Percentiles rank a stretch among this genome's conserved stretches.
Evolutionary conservation across 2,329 filamentous ascomycete genomes (phyloP).

Genomic region (Helminthosporium solani): DNA sequence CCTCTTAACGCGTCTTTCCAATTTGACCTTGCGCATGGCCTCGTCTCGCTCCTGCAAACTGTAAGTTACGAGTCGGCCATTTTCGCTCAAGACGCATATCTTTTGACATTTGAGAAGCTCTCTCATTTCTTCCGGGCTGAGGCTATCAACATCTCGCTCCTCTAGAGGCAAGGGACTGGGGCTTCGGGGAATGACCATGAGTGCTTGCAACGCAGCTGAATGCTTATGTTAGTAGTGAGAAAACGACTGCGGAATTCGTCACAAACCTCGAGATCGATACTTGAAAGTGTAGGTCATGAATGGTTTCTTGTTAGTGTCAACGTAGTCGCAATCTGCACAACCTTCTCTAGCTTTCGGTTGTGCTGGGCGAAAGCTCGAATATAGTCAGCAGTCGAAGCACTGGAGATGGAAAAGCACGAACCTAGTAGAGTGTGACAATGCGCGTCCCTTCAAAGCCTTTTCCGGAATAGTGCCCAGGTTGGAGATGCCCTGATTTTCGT

Average conservation of each 20-base stretch:
- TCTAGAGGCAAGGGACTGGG: constrained; percentile 26
- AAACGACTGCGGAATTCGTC: not conserved
- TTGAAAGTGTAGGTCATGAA: constrained; percentile 22
- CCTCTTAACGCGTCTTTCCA: constrained; percentile 1
- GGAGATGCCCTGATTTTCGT: no score
- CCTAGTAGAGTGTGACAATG: constrained; percentile 17
- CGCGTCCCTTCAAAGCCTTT: constrained; percentile 22
- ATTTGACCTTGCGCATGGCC: constrained; percentile 5
- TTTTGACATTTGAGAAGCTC: constrained; percentile 18
- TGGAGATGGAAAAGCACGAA: not conserved
- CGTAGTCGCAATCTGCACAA: not conserved
- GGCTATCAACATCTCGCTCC: constrained; percentile 13
- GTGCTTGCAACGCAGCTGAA: constrained; percentile 29
- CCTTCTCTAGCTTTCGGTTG: not conserved
- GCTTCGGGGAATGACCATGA: constrained; percentile 33
- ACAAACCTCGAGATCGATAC: constrained; percentile 21
- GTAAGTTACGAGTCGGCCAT: not conserved
- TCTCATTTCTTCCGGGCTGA: constrained; percentile 15
- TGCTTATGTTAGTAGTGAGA: not conserved
- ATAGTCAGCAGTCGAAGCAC: no score
- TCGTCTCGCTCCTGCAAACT: constrained; percentile 1
- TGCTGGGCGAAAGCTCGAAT: no score
- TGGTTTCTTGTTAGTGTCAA: constrained; percentile 1
- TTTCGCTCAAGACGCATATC: constrained; percentile 1
- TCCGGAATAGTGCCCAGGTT: constrained; percentile 14